Percentiles rank a stretch among this genome's conserved stretches.
Conservation (phyloP, 805 yeast species). For the Metschnikowia santaceciliae region DNA sequence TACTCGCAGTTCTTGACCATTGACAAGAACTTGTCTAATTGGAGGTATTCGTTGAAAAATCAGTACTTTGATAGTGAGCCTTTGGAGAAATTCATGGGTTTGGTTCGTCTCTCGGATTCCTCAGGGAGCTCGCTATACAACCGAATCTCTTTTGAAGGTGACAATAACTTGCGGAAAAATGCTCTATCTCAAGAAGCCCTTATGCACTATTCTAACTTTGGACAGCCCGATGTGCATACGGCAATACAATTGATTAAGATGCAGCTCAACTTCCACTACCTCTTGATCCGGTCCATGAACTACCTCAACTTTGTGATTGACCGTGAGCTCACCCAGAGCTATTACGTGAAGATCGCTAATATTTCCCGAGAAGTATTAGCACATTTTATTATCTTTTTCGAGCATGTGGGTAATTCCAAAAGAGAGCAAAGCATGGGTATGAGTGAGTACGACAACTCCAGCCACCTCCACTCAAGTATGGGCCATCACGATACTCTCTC, state of each 20-base stretch:
- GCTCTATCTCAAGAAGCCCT: constrained; percentile 16
- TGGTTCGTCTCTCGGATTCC: constrained; percentile 23
- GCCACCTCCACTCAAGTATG: constrained; percentile 3
- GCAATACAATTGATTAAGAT: constrained; percentile 39
- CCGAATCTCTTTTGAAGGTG: constrained; percentile 22
- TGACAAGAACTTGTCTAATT: constrained; percentile 37
- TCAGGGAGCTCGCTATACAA: constrained; percentile 29
- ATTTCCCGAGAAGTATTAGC: constrained; percentile 37
- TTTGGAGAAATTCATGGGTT: constrained; percentile 28
- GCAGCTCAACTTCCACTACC: constrained; percentile 42
- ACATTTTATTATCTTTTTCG: constrained; percentile 35
- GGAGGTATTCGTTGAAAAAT: constrained; percentile 37
- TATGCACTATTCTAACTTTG: constrained; percentile 25
- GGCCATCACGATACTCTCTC: constrained; percentile 2
- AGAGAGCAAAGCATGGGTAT: not conserved
- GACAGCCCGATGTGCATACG: constrained; percentile 36
- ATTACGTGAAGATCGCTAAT: constrained; percentile 33
- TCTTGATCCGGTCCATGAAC: constrained; percentile 40
- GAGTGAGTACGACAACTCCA: constrained; percentile 2
- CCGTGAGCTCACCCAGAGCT: constrained; percentile 33
- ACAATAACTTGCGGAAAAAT: constrained; percentile 10
- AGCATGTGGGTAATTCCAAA: constrained; percentile 27
- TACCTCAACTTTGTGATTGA: constrained; percentile 39
- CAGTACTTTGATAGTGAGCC: constrained; percentile 25
- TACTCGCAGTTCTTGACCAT: constrained; percentile 40